Conservation (phyloP, 2,329 filamentous ascomycete genomes). For the Calonectria pseudoturangicola region DNA sequence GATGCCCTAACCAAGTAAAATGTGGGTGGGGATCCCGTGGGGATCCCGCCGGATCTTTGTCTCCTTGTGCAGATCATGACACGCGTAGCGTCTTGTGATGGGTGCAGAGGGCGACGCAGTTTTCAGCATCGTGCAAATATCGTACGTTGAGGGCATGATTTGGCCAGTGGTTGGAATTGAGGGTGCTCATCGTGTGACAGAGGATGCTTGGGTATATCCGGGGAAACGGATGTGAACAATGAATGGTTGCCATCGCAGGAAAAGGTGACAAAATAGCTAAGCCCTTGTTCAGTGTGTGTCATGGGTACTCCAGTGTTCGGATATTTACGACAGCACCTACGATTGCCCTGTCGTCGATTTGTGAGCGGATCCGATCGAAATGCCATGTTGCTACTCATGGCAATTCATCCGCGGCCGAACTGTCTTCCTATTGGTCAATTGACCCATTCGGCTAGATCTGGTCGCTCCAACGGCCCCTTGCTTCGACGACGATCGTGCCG, state of each 20-base stretch:
- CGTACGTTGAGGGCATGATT: slow-evolving; percentile 2
- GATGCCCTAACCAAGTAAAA: not conserved
- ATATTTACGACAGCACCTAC: too few species aligned
- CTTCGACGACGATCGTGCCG: not conserved
- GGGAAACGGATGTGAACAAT: too few species aligned
- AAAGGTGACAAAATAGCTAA: too few species aligned
- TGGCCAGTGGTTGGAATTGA: not conserved
- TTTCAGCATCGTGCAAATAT: not conserved
- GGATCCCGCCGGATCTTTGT: slow-evolving; percentile 17
- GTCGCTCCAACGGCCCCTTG: slow-evolving; percentile 11
- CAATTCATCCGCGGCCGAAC: not conserved
- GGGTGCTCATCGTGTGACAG: not conserved
- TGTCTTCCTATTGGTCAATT: not conserved
- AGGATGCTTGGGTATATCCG: too few species aligned
- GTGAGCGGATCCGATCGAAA: too few species aligned
- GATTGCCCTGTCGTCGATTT: too few species aligned
- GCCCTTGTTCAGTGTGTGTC: too few species aligned
- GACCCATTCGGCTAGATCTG: not conserved
- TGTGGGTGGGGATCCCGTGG: slow-evolving; percentile 5
- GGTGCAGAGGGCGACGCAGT: not conserved
- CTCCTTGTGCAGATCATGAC: slow-evolving; percentile 26
- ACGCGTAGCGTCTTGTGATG: slow-evolving; percentile 14
- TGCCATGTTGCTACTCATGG: too few species aligned
- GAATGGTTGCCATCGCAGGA: too few species aligned
- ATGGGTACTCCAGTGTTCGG: too few species aligned